Percentiles rank a stretch among this genome's conserved stretches.
phyloP scores from a whole-genome alignment of 352 stramenopile species.

The Phytophthora rubi region DNA sequence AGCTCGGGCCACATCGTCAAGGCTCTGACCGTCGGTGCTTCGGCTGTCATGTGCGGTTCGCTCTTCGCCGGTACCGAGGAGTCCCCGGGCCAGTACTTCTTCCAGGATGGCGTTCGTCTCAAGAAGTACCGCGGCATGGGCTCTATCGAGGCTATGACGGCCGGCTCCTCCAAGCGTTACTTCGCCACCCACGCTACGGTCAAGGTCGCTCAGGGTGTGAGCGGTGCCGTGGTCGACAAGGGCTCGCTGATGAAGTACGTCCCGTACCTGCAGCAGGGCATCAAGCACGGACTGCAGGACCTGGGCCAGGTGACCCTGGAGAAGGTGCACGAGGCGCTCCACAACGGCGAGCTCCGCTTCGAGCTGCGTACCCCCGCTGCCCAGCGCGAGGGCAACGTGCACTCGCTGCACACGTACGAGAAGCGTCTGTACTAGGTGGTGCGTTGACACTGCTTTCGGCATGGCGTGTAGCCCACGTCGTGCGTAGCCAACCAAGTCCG shows the following conservation, averaged over 20 bases:
- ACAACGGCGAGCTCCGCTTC: slow-evolving; percentile 92
- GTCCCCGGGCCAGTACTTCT: slow-evolving; percentile 99
- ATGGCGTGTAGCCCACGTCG: slow-evolving; percentile 15
- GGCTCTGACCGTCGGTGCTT: slow-evolving; percentile 97
- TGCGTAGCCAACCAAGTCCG: slow-evolving; percentile 28
- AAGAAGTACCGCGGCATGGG: slow-evolving; percentile 99
- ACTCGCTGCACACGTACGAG: slow-evolving; percentile 98
- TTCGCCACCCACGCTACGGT: slow-evolving; percentile 91
- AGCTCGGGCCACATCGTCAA: slow-evolving; percentile 99
- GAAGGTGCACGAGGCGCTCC: slow-evolving; percentile 85
- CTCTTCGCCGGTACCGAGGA: slow-evolving; percentile 99
- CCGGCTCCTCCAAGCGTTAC: slow-evolving; percentile 95
- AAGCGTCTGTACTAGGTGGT: slow-evolving; percentile 86
- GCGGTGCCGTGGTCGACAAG: slow-evolving; percentile 99
- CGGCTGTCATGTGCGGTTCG: slow-evolving; percentile 99
- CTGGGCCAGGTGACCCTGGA: slow-evolving; percentile 93
- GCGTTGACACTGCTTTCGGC: slow-evolving; percentile 24
- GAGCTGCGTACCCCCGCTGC: slow-evolving; percentile 99
- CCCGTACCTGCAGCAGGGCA: slow-evolving; percentile 98
- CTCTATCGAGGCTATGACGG: slow-evolving; percentile 99
- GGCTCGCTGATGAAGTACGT: slow-evolving; percentile 99
- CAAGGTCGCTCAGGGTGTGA: slow-evolving; percentile 99
- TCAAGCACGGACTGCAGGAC: slow-evolving; percentile 99
- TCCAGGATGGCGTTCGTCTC: slow-evolving; percentile 99
- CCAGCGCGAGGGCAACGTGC: slow-evolving; percentile 98